phyloP scores from a whole-genome alignment of 2,329 filamentous ascomycete species.

The Alternaria sp. region DNA sequence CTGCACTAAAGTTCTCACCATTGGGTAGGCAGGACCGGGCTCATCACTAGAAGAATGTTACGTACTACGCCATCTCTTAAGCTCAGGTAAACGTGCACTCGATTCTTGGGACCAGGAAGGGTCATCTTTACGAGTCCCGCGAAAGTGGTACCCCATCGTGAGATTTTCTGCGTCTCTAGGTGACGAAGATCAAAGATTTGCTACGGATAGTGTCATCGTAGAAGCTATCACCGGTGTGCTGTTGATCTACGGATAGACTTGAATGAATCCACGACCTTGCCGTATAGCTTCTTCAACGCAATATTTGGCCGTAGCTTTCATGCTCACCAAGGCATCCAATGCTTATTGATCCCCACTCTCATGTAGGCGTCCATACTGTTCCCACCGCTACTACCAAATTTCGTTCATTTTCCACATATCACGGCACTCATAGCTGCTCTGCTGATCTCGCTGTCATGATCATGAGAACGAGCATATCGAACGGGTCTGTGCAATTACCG shows the following conservation, averaged over 20 bases:
- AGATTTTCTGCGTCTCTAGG: not conserved
- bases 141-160: not conserved
- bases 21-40: not conserved
- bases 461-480: not conserved
- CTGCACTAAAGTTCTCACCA: not conserved
- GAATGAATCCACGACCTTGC: not conserved
- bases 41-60: not conserved
- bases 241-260: not conserved
- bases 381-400: not conserved
- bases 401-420: not conserved
- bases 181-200: not conserved
- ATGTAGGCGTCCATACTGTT: not conserved
- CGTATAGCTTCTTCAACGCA: not conserved
- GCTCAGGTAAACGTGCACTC: not conserved
- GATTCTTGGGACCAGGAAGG: not conserved
- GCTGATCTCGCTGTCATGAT: not conserved
- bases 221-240: not conserved
- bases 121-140: not conserved
- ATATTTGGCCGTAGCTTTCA: not conserved
- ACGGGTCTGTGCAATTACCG: not conserved
- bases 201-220: not conserved
- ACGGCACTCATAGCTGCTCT: not conserved
- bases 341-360: conserved; percentile 10
- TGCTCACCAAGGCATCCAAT: not conserved
- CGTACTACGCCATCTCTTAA: not conserved